A percentile compares a stretch with the other conserved stretches of the same genome.
phyloP scores from a whole-genome alignment of 1,284 basidiomycete species.

The Meira miltonrushii region DNA sequence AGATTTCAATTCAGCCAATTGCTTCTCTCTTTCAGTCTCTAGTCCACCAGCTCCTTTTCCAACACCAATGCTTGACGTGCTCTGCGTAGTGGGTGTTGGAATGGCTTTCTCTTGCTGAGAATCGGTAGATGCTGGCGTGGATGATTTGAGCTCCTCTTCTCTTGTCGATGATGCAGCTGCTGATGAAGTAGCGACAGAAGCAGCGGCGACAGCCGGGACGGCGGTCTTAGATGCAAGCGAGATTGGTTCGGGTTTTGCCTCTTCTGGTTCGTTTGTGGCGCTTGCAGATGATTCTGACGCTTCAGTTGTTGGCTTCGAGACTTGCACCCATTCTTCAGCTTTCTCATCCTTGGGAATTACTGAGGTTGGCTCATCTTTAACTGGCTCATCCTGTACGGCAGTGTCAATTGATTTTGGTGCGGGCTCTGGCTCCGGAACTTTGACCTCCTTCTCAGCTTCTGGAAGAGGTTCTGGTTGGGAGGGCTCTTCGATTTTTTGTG shows the following conservation, averaged over 20 bases:
- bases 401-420: too few species aligned
- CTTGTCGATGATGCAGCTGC: constrained; percentile 6
- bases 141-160: not conserved
- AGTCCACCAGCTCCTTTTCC: constrained; percentile 1
- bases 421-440: too few species aligned
- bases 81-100: not conserved
- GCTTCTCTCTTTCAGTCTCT: constrained; percentile 10
- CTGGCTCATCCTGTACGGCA: too few species aligned
- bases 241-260: not conserved
- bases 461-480: too few species aligned
- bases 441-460: too few species aligned
- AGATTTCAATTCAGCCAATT: not conserved
- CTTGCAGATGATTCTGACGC: constrained; percentile 3
- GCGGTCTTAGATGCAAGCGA: not conserved
- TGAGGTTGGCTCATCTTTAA: too few species aligned
- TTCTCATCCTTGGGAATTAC: too few species aligned
- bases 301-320: not conserved
- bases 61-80: constrained; percentile 2
- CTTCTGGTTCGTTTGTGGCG: not conserved
- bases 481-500: not conserved
- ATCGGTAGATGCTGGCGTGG: not conserved
- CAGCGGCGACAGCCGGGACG: not conserved
- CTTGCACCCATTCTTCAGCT: too few species aligned
- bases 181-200: constrained; percentile 10
- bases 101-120: too few species aligned